Evolutionary conservation across 441 rosid genomes (phyloP).

Genomic region (Arabidopsis lyrata): DNA sequence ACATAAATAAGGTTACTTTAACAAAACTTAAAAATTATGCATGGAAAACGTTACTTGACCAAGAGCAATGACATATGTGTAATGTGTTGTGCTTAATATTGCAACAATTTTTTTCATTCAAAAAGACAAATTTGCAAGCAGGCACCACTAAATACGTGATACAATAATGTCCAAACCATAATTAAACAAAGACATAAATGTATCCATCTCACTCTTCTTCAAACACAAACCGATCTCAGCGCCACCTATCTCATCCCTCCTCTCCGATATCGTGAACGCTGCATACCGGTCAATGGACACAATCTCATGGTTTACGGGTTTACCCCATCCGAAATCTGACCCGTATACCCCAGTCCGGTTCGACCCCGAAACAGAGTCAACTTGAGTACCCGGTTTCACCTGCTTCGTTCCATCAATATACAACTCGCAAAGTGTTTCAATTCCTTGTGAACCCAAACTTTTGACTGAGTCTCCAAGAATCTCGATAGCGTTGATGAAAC

Average conservation of each 20-base stretch:
- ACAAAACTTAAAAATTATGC: too few relatives aligned
- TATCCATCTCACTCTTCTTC: slow-evolving; percentile 35
- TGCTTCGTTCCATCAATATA: not conserved
- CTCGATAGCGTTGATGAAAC: slow-evolving; percentile 27
- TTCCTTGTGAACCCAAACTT: slow-evolving; percentile 9
- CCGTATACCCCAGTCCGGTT: slow-evolving; percentile 40
- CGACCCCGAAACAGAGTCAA: slow-evolving; percentile 48
- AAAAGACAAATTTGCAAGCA: slow-evolving; percentile 1
- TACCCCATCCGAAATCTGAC: slow-evolving; percentile 60
- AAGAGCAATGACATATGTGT: too few relatives aligned
- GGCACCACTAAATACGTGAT: slow-evolving; percentile 4
- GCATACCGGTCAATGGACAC: slow-evolving; percentile 44
- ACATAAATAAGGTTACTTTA: too few relatives aligned
- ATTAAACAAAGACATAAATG: slow-evolving; percentile 40
- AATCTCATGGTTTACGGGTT: slow-evolving; percentile 49
- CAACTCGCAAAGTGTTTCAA: slow-evolving; percentile 12
- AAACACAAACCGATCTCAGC: slow-evolving; percentile 48
- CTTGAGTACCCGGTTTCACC: not conserved
- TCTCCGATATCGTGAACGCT: slow-evolving; percentile 44
- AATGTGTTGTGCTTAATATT: too few relatives aligned
- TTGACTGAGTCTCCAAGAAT: slow-evolving; percentile 24
- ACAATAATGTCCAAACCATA: slow-evolving; percentile 11
- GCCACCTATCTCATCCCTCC: slow-evolving; percentile 45
- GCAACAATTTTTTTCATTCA: too few relatives aligned
- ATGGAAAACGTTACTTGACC: too few relatives aligned